phyloP scores from a whole-genome alignment of 2,329 filamentous ascomycete species.

The Microdochium trichocladiopsis region DNA sequence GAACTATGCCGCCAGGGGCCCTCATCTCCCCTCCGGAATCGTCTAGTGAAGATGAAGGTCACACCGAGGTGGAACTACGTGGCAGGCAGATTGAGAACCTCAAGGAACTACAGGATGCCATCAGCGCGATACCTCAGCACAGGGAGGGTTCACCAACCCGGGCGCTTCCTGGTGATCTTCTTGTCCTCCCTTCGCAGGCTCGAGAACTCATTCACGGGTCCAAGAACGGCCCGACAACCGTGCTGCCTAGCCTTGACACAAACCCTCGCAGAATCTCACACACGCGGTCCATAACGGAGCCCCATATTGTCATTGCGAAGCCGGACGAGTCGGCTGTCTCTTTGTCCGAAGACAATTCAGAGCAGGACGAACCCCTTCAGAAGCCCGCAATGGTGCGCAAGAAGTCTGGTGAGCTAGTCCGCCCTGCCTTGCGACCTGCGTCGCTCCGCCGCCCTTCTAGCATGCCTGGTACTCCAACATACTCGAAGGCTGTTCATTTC shows the following conservation, averaged over 20 bases:
- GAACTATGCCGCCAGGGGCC: slow-evolving; percentile 72
- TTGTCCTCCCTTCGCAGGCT: slow-evolving; percentile 27
- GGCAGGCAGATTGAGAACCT: slow-evolving; percentile 44
- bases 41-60: slow-evolving; percentile 74
- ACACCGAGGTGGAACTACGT: slow-evolving; percentile 26
- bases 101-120: slow-evolving; percentile 72
- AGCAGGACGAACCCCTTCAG: slow-evolving; percentile 43
- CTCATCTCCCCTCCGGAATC: slow-evolving; percentile 92
- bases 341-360: slow-evolving; percentile 57
- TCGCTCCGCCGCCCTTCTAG: slow-evolving; percentile 82
- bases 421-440: slow-evolving; percentile 77
- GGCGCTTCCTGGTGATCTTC: slow-evolving; percentile 25
- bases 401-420: slow-evolving; percentile 94
- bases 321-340: slow-evolving; percentile 42
- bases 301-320: slow-evolving; percentile 36
- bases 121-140: slow-evolving; percentile 69
- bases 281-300: slow-evolving; percentile 49
- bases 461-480: slow-evolving; percentile 95
- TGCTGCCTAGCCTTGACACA: slow-evolving; percentile 32
- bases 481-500: slow-evolving; percentile 96
- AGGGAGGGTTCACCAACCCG: slow-evolving; percentile 47
- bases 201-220: slow-evolving; percentile 25
- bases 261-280: slow-evolving; percentile 37
- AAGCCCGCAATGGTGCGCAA: slow-evolving; percentile 95
- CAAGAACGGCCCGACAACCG: slow-evolving; percentile 39